Percentiles rank a stretch among this genome's conserved stretches.
Conservation (phyloP, 108 stramenopile species). For the Tribonema minus region DNA sequence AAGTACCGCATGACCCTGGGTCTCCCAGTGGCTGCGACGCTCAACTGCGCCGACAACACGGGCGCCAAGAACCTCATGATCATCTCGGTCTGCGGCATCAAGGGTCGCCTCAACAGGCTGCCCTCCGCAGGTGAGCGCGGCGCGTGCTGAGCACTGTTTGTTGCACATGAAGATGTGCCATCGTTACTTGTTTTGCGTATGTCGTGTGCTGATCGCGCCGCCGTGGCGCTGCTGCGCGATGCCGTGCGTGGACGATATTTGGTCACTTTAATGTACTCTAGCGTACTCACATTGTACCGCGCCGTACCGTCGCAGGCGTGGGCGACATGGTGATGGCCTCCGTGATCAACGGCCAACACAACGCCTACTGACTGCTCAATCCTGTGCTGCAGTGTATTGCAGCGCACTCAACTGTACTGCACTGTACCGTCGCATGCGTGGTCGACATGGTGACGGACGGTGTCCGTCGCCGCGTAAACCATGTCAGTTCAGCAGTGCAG, state of each 20-base stretch:
- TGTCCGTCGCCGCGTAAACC: too few relatives aligned
- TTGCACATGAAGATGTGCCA: background rate
- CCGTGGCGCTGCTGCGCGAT: too few relatives aligned
- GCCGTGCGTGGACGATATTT: too few relatives aligned
- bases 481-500: too few relatives aligned
- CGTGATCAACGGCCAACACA: constrained; percentile 99
- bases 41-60: constrained; percentile 99
- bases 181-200: too few relatives aligned
- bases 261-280: too few relatives aligned
- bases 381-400: too few relatives aligned
- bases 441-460: too few relatives aligned
- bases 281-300: background rate
- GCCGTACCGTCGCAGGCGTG: constrained; percentile 39
- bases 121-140: constrained; percentile 72
- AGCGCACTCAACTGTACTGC: too few relatives aligned
- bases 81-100: constrained; percentile 95
- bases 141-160: background rate
- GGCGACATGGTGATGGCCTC: constrained; percentile 99
- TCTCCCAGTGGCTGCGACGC: constrained; percentile 94
- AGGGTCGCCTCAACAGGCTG: constrained; percentile 93
- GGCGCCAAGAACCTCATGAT: constrained; percentile 99
- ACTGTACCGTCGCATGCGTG: too few relatives aligned
- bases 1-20: constrained; percentile 97
- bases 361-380: constrained; percentile 97
- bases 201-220: too few relatives aligned